These are phyloP conservation scores for Chaetomiaceae sp. DNA, from an alignment of 2,329 filamentous ascomycete species.

Conservation along the genomic window DNA sequence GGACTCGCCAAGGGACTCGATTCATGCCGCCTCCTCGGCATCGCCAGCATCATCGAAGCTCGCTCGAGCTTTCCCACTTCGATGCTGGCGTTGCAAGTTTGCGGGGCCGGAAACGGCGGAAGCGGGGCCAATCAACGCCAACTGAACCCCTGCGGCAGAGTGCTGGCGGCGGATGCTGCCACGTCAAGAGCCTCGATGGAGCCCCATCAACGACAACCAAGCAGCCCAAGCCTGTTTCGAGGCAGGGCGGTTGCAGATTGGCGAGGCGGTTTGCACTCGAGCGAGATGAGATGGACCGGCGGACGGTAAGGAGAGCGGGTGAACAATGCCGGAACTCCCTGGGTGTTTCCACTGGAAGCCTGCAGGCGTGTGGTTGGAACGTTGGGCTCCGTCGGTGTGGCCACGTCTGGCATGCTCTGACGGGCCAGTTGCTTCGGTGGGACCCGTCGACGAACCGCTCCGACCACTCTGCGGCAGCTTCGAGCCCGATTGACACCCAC, in stretches of 20 bases:
- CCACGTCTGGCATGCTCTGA: slow-evolving; percentile 19
- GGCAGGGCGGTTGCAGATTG: slow-evolving; percentile 13
- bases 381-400: slow-evolving; percentile 18
- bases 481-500: slow-evolving; percentile 25
- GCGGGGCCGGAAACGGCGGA: slow-evolving; percentile 11
- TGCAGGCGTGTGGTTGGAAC: slow-evolving; percentile 4
- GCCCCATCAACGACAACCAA: slow-evolving; percentile 12
- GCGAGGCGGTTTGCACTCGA: slow-evolving; percentile 12
- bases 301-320: not conserved
- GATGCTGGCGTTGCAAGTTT: slow-evolving; percentile 7
- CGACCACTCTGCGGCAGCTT: not conserved
- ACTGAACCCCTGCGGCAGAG: slow-evolving; percentile 14
- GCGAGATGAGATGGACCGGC: not conserved
- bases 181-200: slow-evolving; percentile 24
- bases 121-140: slow-evolving; percentile 20
- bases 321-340: not conserved
- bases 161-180: slow-evolving; percentile 25
- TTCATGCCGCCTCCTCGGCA: not conserved
- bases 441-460: slow-evolving; percentile 4
- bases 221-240: slow-evolving; percentile 18
- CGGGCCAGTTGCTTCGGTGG: slow-evolving; percentile 13
- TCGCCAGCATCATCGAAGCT: not conserved
- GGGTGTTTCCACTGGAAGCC: not conserved
- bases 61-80: not conserved
- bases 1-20: not conserved